Evolutionary conservation across 768 basidiomycete genomes (phyloP).

Genomic region (Leccinum olivaceopallidum): DNA sequence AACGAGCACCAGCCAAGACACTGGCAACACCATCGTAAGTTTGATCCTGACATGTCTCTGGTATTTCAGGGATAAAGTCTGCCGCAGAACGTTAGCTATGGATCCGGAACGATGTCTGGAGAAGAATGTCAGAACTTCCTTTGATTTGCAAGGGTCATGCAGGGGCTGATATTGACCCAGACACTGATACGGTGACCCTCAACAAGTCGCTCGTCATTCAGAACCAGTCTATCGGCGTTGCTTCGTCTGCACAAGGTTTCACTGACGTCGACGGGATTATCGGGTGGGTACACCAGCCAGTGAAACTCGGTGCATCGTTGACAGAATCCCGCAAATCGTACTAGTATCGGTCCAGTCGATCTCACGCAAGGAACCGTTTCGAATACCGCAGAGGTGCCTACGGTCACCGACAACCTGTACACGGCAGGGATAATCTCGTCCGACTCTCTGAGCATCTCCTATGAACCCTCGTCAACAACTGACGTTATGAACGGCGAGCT

Average conservation of each 20-base stretch:
- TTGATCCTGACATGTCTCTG: not conserved
- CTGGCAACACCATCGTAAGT: conserved; percentile 39
- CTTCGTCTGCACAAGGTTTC: conserved; percentile 44
- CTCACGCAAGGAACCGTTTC: conserved; percentile 47
- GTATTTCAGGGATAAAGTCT: not conserved
- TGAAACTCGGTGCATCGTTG: not conserved
- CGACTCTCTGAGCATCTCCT: conserved; percentile 53
- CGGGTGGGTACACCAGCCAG: conserved; percentile 34
- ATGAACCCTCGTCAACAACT: conserved; percentile 49
- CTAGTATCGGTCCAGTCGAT: conserved; percentile 54
- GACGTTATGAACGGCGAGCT: conserved; percentile 58
- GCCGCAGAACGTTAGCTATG: conserved; percentile 50
- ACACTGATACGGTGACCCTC: conserved; percentile 49
- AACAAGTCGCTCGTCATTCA: conserved; percentile 40
- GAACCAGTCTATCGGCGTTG: conserved; percentile 50
- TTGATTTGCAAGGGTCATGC: not conserved
- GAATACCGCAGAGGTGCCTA: conserved; percentile 42
- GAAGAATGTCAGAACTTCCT: conserved; percentile 43
- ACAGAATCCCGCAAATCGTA: not conserved
- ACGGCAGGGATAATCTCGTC: conserved; percentile 44
- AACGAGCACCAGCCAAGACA: conserved; percentile 46
- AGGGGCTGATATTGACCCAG: conserved; percentile 28
- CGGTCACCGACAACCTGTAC: conserved; percentile 60
- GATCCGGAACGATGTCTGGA: conserved; percentile 54
- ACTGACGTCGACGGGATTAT: conserved; percentile 52